Evolutionary conservation across 2,329 filamentous ascomycete species (phyloP).

Genomic region (Neonectria hederae): DNA sequence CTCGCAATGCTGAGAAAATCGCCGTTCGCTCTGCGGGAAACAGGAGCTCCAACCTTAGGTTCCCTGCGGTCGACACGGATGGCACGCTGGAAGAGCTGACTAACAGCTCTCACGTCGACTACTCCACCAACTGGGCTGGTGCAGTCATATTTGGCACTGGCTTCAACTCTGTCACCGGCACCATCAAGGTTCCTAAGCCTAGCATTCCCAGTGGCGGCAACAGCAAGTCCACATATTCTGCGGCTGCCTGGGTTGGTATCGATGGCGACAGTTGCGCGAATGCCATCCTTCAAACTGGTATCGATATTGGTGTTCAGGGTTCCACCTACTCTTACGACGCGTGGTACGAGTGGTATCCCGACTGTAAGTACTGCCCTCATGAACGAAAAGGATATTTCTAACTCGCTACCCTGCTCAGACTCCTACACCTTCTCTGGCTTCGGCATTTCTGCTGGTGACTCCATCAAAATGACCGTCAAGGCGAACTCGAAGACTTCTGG

Average conservation of each 20-base stretch:
- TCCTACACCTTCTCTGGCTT: conserved; percentile 14
- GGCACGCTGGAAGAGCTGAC: conserved; percentile 2
- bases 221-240: neutral
- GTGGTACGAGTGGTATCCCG: conserved; percentile 20
- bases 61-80: conserved; percentile 2
- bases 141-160: conserved; percentile 5
- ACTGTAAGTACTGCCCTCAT: neutral
- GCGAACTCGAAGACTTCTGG: conserved; percentile 15
- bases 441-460: conserved; percentile 8
- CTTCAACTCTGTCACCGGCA: conserved; percentile 10
- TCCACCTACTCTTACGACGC: conserved; percentile 7
- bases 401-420: neutral
- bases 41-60: conserved; percentile 12
- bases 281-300: conserved; percentile 16
- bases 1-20: conserved; percentile 13
- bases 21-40: conserved; percentile 7
- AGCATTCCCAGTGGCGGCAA: conserved; percentile 1
- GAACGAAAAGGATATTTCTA: neutral
- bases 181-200: neutral
- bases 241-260: conserved; percentile 13
- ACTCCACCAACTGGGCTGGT: conserved; percentile 16
- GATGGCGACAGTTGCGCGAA: conserved; percentile 10
- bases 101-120: conserved; percentile 6
- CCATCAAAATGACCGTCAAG: conserved; percentile 14
- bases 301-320: conserved; percentile 11